phyloP scores from a whole-genome alignment of 1,284 basidiomycete species.

The Moesziomyces sp. region DNA sequence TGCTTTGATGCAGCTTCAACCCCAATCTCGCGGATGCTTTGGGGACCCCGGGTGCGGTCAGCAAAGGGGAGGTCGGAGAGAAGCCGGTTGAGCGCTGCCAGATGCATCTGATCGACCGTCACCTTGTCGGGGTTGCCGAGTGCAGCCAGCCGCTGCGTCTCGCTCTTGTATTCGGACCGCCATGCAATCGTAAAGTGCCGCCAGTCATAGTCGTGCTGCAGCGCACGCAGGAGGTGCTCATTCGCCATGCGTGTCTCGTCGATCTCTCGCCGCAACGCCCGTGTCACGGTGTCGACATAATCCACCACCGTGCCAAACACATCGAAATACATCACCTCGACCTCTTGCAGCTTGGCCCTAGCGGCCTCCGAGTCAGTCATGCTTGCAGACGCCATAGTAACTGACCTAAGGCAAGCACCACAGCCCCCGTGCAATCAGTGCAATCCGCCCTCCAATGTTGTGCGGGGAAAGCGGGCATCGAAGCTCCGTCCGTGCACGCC shows the following conservation, averaged over 20 bases:
- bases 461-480: too few relatives aligned
- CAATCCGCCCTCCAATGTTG: too few relatives aligned
- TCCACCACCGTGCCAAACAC: conserved; percentile 46
- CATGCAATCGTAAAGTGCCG: conserved; percentile 26
- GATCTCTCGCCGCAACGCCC: conserved; percentile 20
- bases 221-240: not conserved
- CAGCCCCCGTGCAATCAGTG: too few relatives aligned
- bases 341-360: conserved; percentile 3
- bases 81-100: conserved; percentile 19
- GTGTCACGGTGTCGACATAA: conserved; percentile 30
- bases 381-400: too few relatives aligned
- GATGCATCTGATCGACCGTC: conserved; percentile 43
- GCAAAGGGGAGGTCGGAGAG: conserved; percentile 15
- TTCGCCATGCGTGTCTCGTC: conserved; percentile 3
- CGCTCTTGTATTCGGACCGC: conserved; percentile 26
- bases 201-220: conserved; percentile 34
- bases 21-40: not conserved
- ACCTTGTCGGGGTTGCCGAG: conserved; percentile 32
- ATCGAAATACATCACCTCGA: conserved; percentile 31
- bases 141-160: conserved; percentile 19
- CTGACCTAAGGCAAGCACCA: too few relatives aligned
- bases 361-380: not conserved
- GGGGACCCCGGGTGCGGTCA: too few relatives aligned
- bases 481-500: too few relatives aligned
- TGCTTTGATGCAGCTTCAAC: conserved; percentile 11